These are phyloP conservation scores for Spizellomyces sp. DNA, from an alignment of 192 early-diverging fungal genomes.

Conservation along the genomic window DNA sequence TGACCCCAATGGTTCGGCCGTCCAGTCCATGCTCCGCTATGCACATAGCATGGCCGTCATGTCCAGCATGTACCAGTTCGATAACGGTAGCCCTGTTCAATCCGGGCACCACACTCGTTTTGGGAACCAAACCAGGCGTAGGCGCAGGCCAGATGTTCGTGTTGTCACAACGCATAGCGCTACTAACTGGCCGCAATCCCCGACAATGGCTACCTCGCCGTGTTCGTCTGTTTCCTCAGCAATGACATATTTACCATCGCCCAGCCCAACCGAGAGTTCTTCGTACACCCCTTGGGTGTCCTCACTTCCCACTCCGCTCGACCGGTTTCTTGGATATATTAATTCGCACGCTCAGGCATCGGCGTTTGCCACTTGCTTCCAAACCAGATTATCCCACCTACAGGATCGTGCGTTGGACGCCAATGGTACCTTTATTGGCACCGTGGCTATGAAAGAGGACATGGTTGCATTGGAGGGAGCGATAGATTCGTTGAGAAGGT, in stretches of 20 bases:
- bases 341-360: conserved; percentile 1
- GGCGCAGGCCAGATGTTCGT: no score
- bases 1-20: no score
- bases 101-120: no score
- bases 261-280: neutral
- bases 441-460: neutral
- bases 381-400: conserved; percentile 4
- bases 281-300: neutral
- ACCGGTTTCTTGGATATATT: neutral
- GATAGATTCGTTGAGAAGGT: neutral
- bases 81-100: no score
- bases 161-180: no score
- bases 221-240: no score
- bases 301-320: neutral
- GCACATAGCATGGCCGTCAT: no score
- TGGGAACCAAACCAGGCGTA: no score
- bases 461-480: conserved; percentile 2
- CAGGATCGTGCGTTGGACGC: neutral
- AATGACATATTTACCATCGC: neutral
- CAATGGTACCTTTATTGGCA: conserved; percentile 1
- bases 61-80: no score
- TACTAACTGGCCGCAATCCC: no score
- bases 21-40: no score
- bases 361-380: neutral
- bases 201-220: no score